A percentile compares a stretch with the other conserved stretches of the same genome.
Conservation (phyloP, 305 asterid genomes). For the Euphrasia arctica region DNA sequence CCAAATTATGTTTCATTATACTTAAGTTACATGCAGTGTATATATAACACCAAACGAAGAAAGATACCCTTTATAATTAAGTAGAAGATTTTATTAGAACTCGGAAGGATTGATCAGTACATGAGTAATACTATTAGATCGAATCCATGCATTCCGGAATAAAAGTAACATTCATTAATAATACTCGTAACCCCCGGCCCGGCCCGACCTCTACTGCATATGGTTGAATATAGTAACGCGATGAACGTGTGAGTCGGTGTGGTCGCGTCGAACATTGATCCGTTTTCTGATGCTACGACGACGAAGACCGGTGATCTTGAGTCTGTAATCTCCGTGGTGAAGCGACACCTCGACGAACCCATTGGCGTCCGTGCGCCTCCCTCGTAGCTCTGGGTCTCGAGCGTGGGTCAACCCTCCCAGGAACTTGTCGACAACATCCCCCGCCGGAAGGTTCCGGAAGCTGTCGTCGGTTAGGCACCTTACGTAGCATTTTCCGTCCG, state of each 20-base stretch:
- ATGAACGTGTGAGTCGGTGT: not conserved
- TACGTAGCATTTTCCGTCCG: constrained; percentile 43
- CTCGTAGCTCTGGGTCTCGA: constrained; percentile 13
- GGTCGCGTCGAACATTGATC: constrained; percentile 22
- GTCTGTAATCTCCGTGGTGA: constrained; percentile 63
- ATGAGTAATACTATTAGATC: too few species aligned
- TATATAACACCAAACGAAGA: too few species aligned
- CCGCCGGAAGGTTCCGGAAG: constrained; percentile 33
- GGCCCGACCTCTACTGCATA: too few species aligned
- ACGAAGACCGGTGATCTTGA: constrained; percentile 23
- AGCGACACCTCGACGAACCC: constrained; percentile 53
- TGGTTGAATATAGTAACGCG: too few species aligned
- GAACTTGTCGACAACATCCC: constrained; percentile 24
- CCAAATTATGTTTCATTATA: too few species aligned
- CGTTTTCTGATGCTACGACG: not conserved
- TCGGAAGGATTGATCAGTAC: too few species aligned
- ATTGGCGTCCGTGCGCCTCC: constrained; percentile 33
- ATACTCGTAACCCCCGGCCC: too few species aligned
- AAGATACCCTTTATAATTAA: too few species aligned
- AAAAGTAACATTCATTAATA: too few species aligned
- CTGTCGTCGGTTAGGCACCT: not conserved
- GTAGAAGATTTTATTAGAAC: too few species aligned
- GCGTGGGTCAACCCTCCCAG: constrained; percentile 9
- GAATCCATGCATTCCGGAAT: too few species aligned
- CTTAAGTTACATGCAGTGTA: too few species aligned